These are phyloP conservation scores for rapeseed (Brassica napus) DNA, from an alignment of 345 rosid species.

Conservation along the genomic window Da-Ae NC_063451.1:28842001-28842500, in stretches of 20 bases:
- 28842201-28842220: slow-evolving; percentile 60
- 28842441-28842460: slow-evolving; percentile 48
- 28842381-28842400: slow-evolving; percentile 76
- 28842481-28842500: slow-evolving; percentile 38
- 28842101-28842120: slow-evolving; percentile 82
- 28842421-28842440: slow-evolving; percentile 64
- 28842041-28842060: slow-evolving; percentile 50
- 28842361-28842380: slow-evolving; percentile 41
- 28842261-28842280: slow-evolving; percentile 73
- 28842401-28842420: slow-evolving; percentile 73
- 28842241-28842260: slow-evolving; percentile 73
- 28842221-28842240: slow-evolving; percentile 76
- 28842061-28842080: slow-evolving; percentile 66
- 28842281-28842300: slow-evolving; percentile 48
- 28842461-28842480: slow-evolving; percentile 42
- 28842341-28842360: slow-evolving; percentile 45
- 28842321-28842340: slow-evolving; percentile 46
- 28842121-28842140: slow-evolving; percentile 47
- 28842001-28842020: slow-evolving; percentile 54
- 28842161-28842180: not conserved
- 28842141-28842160: slow-evolving; percentile 4
- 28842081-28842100: slow-evolving; percentile 81
- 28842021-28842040: slow-evolving; percentile 51
- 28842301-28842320: slow-evolving; percentile 41
- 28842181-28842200: not conserved